Evolutionary conservation across 176 grass and related monocot species (phyloP).

Genomic region (Guadua angustifolia): DNA sequence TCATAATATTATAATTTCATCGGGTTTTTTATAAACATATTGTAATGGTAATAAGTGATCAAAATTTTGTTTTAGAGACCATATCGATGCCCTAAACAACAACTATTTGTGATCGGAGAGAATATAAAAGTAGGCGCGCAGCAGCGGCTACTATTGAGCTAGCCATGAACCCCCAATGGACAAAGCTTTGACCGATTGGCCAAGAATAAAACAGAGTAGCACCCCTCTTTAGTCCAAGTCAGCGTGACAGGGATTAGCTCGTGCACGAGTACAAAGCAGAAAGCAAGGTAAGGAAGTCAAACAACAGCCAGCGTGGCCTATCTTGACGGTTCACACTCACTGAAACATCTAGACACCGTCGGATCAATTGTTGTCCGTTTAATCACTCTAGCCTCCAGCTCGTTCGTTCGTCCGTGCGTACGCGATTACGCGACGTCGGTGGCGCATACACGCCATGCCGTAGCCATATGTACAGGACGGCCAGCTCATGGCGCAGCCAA

Average conservation of each 20-base stretch:
- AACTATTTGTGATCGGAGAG: too few species aligned
- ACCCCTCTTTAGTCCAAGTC: background rate
- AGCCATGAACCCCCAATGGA: background rate
- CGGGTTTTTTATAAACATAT: too few species aligned
- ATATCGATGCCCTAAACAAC: too few species aligned
- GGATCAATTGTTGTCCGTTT: background rate
- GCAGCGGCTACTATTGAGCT: background rate
- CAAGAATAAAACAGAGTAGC: background rate
- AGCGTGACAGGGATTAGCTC: background rate
- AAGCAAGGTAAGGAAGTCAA: background rate
- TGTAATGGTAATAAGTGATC: too few species aligned
- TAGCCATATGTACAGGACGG: too few species aligned
- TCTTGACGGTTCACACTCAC: background rate
- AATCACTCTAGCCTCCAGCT: background rate
- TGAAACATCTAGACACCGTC: background rate
- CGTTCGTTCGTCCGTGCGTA: background rate
- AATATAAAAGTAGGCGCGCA: background rate
- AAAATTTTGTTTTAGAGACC: too few species aligned
- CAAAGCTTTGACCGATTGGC: background rate
- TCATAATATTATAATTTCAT: too few species aligned
- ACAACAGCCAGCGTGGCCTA: background rate
- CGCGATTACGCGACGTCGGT: background rate
- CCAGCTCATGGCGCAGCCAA: background rate
- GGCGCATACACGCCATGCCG: background rate
- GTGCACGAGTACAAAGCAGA: slow-evolving; percentile 5